Evolutionary conservation across 352 stramenopile species (phyloP), one percentile per base, ranked within the genome.

Genomic region (Phytophthora nicotianae): DNA sequence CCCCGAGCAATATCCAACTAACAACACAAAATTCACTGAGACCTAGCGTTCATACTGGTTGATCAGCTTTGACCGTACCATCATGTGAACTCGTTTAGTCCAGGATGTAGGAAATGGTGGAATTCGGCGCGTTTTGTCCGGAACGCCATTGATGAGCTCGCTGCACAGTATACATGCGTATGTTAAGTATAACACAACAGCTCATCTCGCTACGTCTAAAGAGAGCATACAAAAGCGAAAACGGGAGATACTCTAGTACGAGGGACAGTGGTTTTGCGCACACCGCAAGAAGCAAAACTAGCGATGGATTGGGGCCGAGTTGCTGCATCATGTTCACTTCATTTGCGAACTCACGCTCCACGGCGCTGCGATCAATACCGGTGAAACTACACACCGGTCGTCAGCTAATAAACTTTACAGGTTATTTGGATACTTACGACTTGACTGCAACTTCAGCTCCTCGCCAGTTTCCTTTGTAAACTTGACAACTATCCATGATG

Each of bases 1-100:
- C 81, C 85, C 45, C 80, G 75, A 41, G 85, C 81, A 29, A 89
- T 52, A 68, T 92, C 85, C 23, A 92, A 47, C 81, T 91, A 23
- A 42, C 23, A 46, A 9, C 8, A 43, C 32, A 57, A 20, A 59
- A 45, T 5, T 6, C 7, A 42, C 21, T 57, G 29, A 54, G 49
- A 61, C 4, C 16, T 26, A 32, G 7, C 2, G 13, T 16, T 29
- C 5, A 37, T 3, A 8, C 19, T 52, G 14, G 37, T 40, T 29
- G 16, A 4, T 32, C n/a, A 24, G 8, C 35, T 43, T 13, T n/a
- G 3, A 33, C 29, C 50, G 13, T 50, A 91, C 85, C 72, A 91
- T 92, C 82, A 92, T 94, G 5, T 55, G 79, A 21, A 91, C 79
- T 32, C 81, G 74, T 58, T 83, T 89, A n/a, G 81, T 90, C 86